Conservation (phyloP, 1,139 yeast genomes). For the Yamadazyma blattariae region DNA sequence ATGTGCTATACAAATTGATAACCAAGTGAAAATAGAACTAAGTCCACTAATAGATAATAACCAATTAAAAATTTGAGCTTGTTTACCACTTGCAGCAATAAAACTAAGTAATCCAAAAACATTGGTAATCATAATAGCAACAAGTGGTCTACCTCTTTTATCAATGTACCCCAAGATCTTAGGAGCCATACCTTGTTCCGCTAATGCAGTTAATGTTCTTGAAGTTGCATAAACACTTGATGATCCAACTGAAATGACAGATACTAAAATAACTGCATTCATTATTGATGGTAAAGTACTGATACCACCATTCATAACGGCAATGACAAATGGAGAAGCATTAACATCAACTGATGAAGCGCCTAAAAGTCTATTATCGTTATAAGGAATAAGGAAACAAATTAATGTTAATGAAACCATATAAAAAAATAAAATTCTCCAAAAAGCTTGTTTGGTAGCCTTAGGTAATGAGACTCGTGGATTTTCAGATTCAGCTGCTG, state of each 20-base stretch:
- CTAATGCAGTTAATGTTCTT: conserved; percentile 38
- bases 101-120: conserved; percentile 39
- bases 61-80: conserved; percentile 35
- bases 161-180: conserved; percentile 37
- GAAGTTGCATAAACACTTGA: conserved; percentile 46
- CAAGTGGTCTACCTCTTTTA: conserved; percentile 41
- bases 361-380: conserved; percentile 27
- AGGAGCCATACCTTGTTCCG: conserved; percentile 46
- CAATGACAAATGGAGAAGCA: conserved; percentile 31
- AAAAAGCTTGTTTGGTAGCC: conserved; percentile 44
- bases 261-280: conserved; percentile 41
- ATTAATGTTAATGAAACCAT: conserved; percentile 37
- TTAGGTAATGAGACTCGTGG: conserved; percentile 37
- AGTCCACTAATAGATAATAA: conserved; percentile 37
- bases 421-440: conserved; percentile 44
- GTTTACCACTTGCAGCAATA: conserved; percentile 35
- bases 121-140: conserved; percentile 36
- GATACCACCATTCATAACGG: conserved; percentile 53
- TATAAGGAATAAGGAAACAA: conserved; percentile 36
- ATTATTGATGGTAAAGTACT: conserved; percentile 43
- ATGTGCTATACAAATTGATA: conserved; percentile 35
- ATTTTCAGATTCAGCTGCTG: conserved; percentile 41
- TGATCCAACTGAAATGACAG: conserved; percentile 44
- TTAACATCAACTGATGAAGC: conserved; percentile 25
- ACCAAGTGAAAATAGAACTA: conserved; percentile 41